Conservation (phyloP, 441 rosid genomes). For the Biscutella laevigata region DNA sequence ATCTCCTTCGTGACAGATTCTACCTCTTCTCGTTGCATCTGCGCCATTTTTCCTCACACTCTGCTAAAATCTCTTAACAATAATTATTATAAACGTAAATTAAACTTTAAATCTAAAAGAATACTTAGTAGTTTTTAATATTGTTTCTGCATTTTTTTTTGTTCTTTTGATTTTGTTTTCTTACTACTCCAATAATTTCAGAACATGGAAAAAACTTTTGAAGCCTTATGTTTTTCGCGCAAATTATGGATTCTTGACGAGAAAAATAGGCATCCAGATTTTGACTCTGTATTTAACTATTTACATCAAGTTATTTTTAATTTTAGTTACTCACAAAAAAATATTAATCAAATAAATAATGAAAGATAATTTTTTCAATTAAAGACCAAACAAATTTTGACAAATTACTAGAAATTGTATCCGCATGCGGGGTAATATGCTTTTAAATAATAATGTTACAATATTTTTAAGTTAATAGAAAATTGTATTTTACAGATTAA, state of each 20-base stretch:
- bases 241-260: slow-evolving; percentile 28
- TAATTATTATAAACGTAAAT: too few relatives aligned
- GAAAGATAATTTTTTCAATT: too few relatives aligned
- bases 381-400: too few relatives aligned
- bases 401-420: too few relatives aligned
- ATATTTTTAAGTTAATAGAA: too few relatives aligned
- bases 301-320: too few relatives aligned
- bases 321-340: too few relatives aligned
- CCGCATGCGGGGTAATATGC: too few relatives aligned
- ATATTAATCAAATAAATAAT: too few relatives aligned
- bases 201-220: slow-evolving; percentile 39
- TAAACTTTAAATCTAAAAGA: slow-evolving; percentile 1
- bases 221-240: slow-evolving; percentile 56
- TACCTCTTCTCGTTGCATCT: slow-evolving; percentile 39
- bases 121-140: slow-evolving; percentile 7
- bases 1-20: slow-evolving; percentile 23
- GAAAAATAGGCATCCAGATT: slow-evolving; percentile 13
- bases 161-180: slow-evolving; percentile 20
- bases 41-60: slow-evolving; percentile 41
- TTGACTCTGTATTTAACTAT: slow-evolving; percentile 21
- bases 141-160: slow-evolving; percentile 15
- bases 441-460: too few relatives aligned
- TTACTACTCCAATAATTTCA: slow-evolving; percentile 40
- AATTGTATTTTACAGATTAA: too few relatives aligned
- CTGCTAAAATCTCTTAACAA: slow-evolving; percentile 7